Evolutionary conservation across 1,284 basidiomycete genomes (phyloP).

Genomic region (Chondrostereum purpureum): DNA sequence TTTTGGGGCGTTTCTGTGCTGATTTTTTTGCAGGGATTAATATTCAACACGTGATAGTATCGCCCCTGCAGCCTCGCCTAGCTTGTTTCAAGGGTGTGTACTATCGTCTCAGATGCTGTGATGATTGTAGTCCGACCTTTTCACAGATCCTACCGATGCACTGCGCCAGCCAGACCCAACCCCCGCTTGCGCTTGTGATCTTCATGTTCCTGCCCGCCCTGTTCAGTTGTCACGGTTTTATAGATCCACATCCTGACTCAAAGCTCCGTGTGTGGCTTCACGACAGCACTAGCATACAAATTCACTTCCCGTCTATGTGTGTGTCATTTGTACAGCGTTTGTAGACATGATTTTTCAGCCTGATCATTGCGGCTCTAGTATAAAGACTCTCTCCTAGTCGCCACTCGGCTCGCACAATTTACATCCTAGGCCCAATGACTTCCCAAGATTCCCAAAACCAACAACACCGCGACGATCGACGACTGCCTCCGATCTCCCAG

Average conservation of each 20-base stretch:
- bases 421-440: slow-evolving; percentile 12
- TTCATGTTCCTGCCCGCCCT: not conserved
- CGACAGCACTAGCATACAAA: not conserved
- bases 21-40: not conserved
- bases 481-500: slow-evolving; percentile 16
- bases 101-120: not conserved
- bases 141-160: not conserved
- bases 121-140: not conserved
- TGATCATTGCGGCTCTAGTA: not conserved
- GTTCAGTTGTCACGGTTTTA: not conserved
- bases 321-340: not conserved
- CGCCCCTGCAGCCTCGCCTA: not conserved
- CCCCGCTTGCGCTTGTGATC: not conserved
- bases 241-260: not conserved
- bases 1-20: not conserved
- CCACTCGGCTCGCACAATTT: not conserved
- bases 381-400: not conserved
- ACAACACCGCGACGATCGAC: slow-evolving; percentile 9
- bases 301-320: not conserved
- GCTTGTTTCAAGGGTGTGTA: not conserved
- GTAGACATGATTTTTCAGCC: not conserved
- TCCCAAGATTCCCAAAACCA: slow-evolving; percentile 9
- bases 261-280: not conserved
- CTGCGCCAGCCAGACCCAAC: not conserved
- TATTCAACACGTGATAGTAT: not conserved